Evolutionary conservation across 805 yeast genomes (phyloP).

Genomic region (Cyberlindnera amylophila): DNA sequence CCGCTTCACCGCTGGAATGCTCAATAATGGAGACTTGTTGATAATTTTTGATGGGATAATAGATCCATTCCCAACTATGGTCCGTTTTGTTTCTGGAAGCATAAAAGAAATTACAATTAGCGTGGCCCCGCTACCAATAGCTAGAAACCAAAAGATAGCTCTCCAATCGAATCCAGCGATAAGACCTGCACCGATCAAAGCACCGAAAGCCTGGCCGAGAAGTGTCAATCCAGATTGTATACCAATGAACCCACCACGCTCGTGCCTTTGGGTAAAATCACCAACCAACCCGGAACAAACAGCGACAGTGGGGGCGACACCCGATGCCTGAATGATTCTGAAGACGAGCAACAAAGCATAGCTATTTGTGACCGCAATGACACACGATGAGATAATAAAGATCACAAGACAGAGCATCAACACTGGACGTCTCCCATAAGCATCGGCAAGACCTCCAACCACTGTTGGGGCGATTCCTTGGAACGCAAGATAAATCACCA

Average conservation of each 20-base stretch:
- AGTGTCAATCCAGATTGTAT: constrained; percentile 59
- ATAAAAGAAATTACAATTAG: constrained; percentile 31
- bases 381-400: constrained; percentile 60
- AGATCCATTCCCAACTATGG: constrained; percentile 73
- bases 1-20: constrained; percentile 5
- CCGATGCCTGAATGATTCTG: constrained; percentile 74
- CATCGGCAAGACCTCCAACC: constrained; percentile 66
- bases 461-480: constrained; percentile 78
- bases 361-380: constrained; percentile 53
- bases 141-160: constrained; percentile 72
- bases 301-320: constrained; percentile 73
- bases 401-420: constrained; percentile 50
- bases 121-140: constrained; percentile 55
- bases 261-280: constrained; percentile 60
- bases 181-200: constrained; percentile 53
- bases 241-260: constrained; percentile 72
- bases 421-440: constrained; percentile 68
- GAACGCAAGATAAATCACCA: constrained; percentile 69
- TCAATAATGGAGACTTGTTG: constrained; percentile 44
- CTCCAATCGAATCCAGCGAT: constrained; percentile 60
- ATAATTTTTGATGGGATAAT: constrained; percentile 42
- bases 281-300: constrained; percentile 69
- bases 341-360: constrained; percentile 63
- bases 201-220: constrained; percentile 75
- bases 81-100: constrained; percentile 74